A percentile compares a stretch with the other conserved stretches of the same genome.
Conservation (phyloP, 208 protist genomes). For the Trypanosoma mega region DNA sequence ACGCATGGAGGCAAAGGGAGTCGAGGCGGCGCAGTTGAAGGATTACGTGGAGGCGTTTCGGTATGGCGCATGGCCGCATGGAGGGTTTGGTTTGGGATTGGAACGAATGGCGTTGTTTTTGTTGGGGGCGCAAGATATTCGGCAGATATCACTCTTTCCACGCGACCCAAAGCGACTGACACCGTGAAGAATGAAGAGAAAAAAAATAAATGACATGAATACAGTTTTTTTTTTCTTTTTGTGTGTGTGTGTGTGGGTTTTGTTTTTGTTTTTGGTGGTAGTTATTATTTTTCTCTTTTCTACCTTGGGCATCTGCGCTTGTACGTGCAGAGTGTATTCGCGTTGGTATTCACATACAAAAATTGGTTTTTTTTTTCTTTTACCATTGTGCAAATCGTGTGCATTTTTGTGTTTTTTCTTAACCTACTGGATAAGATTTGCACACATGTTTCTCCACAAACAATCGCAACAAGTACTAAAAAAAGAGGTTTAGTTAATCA, state of each 20-base stretch:
- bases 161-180: constrained; percentile 95
- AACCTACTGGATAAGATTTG: too few species aligned
- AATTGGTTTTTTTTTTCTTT: too few species aligned
- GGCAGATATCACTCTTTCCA: constrained; percentile 98
- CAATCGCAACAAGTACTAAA: too few species aligned
- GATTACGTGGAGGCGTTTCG: constrained; percentile 97
- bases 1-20: constrained; percentile 42
- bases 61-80: constrained; percentile 97
- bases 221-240: background rate
- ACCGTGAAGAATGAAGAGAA: constrained; percentile 68
- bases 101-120: constrained; percentile 98
- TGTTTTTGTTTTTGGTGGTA: background rate
- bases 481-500: too few species aligned
- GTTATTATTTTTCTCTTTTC: constrained; percentile 8
- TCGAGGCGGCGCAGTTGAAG: constrained; percentile 50
- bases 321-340: too few species aligned
- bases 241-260: constrained; percentile 6
- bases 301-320: background rate
- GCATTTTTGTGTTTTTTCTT: too few species aligned
- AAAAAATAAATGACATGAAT: background rate
- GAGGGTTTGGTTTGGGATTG: constrained; percentile 97
- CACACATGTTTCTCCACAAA: too few species aligned
- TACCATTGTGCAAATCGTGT: too few species aligned
- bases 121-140: constrained; percentile 95
- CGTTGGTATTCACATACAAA: too few species aligned